Conservation (phyloP, 2,329 filamentous ascomycete species). For the Cladophialophora yegresii region DNA sequence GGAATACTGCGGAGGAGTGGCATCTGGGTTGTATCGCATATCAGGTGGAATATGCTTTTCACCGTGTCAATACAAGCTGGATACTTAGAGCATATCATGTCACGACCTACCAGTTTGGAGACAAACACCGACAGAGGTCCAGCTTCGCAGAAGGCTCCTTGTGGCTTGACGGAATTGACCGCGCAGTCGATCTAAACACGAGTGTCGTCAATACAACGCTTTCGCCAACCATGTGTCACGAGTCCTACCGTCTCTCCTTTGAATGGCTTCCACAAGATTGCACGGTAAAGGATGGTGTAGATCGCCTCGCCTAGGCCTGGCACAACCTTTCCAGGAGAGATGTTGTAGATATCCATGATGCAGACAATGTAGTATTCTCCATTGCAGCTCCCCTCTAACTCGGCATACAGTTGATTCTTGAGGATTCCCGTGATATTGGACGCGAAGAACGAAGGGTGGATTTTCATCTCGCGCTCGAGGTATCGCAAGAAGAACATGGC, state of each 20-base stretch:
- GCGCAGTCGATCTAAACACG: slow-evolving; percentile 79
- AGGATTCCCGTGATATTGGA: slow-evolving; percentile 91
- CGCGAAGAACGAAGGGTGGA: slow-evolving; percentile 97
- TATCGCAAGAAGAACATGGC: slow-evolving; percentile 98
- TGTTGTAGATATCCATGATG: slow-evolving; percentile 94
- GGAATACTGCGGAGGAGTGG: slow-evolving; percentile 93
- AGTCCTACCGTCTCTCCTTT: slow-evolving; percentile 82
- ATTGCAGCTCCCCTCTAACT: slow-evolving; percentile 93
- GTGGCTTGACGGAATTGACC: slow-evolving; percentile 85
- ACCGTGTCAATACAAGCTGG: slow-evolving; percentile 18
- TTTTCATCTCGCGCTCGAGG: slow-evolving; percentile 88
- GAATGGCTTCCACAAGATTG: slow-evolving; percentile 96
- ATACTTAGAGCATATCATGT: slow-evolving; percentile 20
- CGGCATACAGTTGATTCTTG: slow-evolving; percentile 81
- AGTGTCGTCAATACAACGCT: slow-evolving; percentile 11
- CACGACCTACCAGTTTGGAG: slow-evolving; percentile 47
- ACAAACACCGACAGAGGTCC: slow-evolving; percentile 54
- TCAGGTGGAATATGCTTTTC: slow-evolving; percentile 71
- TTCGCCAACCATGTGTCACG: not conserved
- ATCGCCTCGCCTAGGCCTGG: slow-evolving; percentile 89
- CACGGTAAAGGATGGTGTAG: slow-evolving; percentile 92
- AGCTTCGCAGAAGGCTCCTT: slow-evolving; percentile 70
- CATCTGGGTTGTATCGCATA: slow-evolving; percentile 92
- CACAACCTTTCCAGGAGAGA: slow-evolving; percentile 88
- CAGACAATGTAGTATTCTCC: slow-evolving; percentile 97